Evolutionary conservation across 2,329 filamentous ascomycete genomes (phyloP), one percentile per base, ranked within the genome.

Genomic region (Iodosphaeria phyllophila): DNA sequence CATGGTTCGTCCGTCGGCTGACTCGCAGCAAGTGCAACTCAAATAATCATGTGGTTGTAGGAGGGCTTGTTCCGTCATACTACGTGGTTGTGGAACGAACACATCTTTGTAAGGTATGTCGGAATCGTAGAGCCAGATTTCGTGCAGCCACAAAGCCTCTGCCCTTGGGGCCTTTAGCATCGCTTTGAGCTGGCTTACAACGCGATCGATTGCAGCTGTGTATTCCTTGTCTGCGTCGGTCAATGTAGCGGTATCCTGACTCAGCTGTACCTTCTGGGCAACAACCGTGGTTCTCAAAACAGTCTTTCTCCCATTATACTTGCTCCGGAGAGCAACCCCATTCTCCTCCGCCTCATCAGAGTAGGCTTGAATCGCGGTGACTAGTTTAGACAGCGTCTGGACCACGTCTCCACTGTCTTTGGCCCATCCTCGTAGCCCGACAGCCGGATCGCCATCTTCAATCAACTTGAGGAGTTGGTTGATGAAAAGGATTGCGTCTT

Each of bases 231-330:
- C 79, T 35, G 74, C 60, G 22, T 72, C 61, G 0, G 74, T 77
- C 15, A 86, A 58, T 4, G 64, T 57, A 2, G 76, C 70, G 35
- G 73, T 72, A 42, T 83, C 73, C 33, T 70, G 75, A 48, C 74
- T 80, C 20, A 89, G 58, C 39, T 83, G 73, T 11, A 89, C 77
- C 42, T 78, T 77, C 41, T 86, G 77, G 10, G 77, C 77, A 25
- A 86, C 69, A 16, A 86, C 68, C 0, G 79, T 86, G 2, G 78
- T 80, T 22, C 80, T 63, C 20, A 80, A 50, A 21, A 75, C 69
- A 34, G 69, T 72, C 48, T 64, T 65, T 33, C 74, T 72, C 8
- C 74, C 61, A 36, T 74, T 74, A 45, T 89, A 77, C 42, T 74
- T 74, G 49, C 74, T 91, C 32, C 73, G 70, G 16, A 91, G 58